Evolutionary conservation across 192 early-diverging fungal genomes (phyloP), one percentile per base, ranked within the genome.

Genomic region (Rhizoclosmatium sp.): DNA sequence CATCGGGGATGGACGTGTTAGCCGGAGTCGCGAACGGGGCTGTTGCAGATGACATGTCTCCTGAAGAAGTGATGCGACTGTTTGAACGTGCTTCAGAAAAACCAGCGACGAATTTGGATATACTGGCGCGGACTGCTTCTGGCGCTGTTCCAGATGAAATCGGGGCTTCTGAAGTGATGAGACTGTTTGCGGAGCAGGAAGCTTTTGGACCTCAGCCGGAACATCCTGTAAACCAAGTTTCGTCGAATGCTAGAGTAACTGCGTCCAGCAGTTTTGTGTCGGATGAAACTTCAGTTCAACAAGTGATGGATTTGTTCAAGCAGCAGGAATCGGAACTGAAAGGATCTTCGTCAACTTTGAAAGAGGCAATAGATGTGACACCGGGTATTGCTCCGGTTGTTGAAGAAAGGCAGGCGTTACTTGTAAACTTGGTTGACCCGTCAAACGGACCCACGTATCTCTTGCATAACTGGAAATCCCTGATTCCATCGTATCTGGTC

Each of bases 121-220:
- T 56, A 4, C 56, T 71, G 3, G n/a, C 72, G 3, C 16, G 9
- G 42, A 40, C 46, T 2, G 41, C 72, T n/a, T 19, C 72, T 59
- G 72, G 72, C 10, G 59, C 23, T 46, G 72, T 75, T 9, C 41
- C 59, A 42, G 72, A 75, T 75, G 72, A 75, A 75, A 44, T 75
- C 0, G 4, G n/a, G 14, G 9, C 45, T 5, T 9, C 59, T 39
- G 59, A 59, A 59, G 58, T 75, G 9, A 75, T 75, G 72, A 59
- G 44, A 16, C 21, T 75, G 39, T 75, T 75, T 75, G 42, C 16
- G 31, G 31, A 65, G 40, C 21, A 65, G 62, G 40, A 65, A 65
- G 12, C 21, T 39, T 39, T 14, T 31, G 21, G 16, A 23, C 40
- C 62, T 65, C 62, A 19, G 9, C 54, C 54, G 10, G 9, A 9